Evolutionary conservation across 2,329 filamentous ascomycete species (phyloP).

Genomic region (Diplodia corticola): DNA sequence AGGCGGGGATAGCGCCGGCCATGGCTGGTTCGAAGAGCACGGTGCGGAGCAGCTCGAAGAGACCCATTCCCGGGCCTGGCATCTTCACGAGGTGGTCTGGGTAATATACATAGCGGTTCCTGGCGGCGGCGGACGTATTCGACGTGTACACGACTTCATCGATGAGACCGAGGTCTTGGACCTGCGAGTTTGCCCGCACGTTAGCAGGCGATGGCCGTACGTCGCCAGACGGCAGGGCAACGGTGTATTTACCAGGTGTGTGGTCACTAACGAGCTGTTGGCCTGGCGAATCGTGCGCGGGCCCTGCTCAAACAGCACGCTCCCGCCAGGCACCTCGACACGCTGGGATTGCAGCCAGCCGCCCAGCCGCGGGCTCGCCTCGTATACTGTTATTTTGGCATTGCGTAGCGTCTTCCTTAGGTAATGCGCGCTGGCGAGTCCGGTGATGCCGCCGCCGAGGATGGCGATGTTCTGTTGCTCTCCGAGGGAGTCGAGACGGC

Average conservation of each 20-base stretch:
- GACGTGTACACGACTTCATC: constrained; percentile 58
- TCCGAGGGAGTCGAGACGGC: constrained; percentile 27
- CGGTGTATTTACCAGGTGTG: constrained; percentile 62
- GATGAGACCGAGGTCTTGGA: constrained; percentile 53
- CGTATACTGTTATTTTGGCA: constrained; percentile 77
- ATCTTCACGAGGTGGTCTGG: constrained; percentile 73
- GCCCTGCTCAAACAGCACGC: constrained; percentile 78
- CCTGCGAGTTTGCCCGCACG: neutral
- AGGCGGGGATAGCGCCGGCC: constrained; percentile 40
- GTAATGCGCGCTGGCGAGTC: constrained; percentile 63
- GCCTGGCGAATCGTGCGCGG: constrained; percentile 71
- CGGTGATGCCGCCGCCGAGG: constrained; percentile 55
- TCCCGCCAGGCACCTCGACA: constrained; percentile 60
- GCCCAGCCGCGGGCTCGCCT: constrained; percentile 67
- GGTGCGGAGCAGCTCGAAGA: constrained; percentile 32
- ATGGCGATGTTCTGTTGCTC: constrained; percentile 46
- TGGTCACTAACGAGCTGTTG: constrained; percentile 63
- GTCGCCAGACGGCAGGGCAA: neutral
- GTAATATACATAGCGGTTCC: constrained; percentile 82
- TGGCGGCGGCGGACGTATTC: constrained; percentile 53
- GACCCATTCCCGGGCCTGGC: constrained; percentile 41
- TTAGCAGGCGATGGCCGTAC: neutral
- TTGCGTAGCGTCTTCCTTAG: constrained; percentile 67
- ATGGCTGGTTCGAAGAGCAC: constrained; percentile 59
- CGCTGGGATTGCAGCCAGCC: constrained; percentile 78